phyloP scores from a whole-genome alignment of 2,329 filamentous ascomycete species.

The Fusarium subtropicale region DNA sequence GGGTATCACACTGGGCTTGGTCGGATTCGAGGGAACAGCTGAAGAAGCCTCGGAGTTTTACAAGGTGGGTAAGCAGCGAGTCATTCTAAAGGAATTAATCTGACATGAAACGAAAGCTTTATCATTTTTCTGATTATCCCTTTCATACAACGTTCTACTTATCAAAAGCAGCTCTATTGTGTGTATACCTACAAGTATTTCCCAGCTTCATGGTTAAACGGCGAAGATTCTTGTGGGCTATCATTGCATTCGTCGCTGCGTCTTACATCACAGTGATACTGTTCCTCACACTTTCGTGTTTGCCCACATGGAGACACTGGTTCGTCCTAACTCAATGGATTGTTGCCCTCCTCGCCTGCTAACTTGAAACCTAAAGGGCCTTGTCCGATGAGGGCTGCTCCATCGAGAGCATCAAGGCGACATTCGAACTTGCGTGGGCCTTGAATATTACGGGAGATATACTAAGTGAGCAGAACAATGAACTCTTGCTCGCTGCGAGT shows the following conservation, averaged over 20 bases:
- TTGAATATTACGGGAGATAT: conserved; percentile 22
- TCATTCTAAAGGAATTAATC: accelerated
- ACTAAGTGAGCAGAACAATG: neutral
- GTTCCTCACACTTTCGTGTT: neutral
- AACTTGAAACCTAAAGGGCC: neutral
- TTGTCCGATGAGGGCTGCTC: neutral
- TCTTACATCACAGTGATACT: neutral
- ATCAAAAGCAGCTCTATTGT: conserved; percentile 15
- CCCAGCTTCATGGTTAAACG: conserved; percentile 24
- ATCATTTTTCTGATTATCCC: neutral
- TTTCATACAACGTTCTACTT: conserved; percentile 13
- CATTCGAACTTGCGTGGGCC: conserved; percentile 16
- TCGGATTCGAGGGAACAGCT: neutral
- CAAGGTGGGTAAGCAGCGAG: neutral
- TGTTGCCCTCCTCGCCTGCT: neutral
- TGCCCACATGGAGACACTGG: conserved; percentile 17
- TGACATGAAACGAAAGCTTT: neutral
- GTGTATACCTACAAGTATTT: conserved; percentile 26
- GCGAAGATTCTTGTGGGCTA: conserved; percentile 20
- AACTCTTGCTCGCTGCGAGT: accelerated
- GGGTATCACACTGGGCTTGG: neutral
- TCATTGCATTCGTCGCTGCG: conserved; percentile 5
- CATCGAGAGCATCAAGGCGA: neutral
- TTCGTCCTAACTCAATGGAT: neutral
- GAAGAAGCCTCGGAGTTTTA: conserved; percentile 3